phyloP scores from a whole-genome alignment of 345 rosid genomes.

The Populus ilicifolia region DNA sequence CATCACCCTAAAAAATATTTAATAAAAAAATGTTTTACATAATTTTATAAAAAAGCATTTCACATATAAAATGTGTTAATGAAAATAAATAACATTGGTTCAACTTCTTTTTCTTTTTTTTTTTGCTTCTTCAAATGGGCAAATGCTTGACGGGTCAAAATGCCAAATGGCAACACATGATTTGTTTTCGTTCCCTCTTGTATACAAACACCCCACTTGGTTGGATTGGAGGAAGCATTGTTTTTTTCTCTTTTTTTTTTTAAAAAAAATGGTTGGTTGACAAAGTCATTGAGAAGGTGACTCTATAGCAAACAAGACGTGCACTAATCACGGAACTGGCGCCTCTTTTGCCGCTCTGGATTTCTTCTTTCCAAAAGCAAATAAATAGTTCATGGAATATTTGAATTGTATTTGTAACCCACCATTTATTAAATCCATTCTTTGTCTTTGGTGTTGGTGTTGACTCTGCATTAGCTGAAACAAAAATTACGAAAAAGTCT shows the following conservation, averaged over 20 bases:
- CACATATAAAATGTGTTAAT: too few relatives aligned
- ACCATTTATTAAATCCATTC: background rate
- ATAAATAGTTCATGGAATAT: background rate
- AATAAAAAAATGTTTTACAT: too few relatives aligned
- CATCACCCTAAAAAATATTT: too few relatives aligned
- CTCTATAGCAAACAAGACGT: constrained; percentile 6
- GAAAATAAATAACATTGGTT: too few relatives aligned
- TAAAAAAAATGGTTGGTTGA: background rate
- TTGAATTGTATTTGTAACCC: background rate
- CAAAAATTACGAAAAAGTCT: background rate
- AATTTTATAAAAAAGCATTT: too few relatives aligned
- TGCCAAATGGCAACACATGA: background rate
- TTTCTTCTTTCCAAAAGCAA: background rate
- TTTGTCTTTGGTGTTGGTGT: constrained; percentile 1
- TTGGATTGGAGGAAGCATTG: background rate
- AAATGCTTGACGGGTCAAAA: background rate
- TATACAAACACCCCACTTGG: background rate
- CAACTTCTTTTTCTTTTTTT: too few relatives aligned
- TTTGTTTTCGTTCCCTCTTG: too few relatives aligned
- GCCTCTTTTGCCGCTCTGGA: constrained; percentile 15
- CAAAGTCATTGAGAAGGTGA: background rate
- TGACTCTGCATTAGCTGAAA: constrained; percentile 3
- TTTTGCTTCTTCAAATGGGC: background rate
- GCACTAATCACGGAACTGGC: constrained; percentile 36
- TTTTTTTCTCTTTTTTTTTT: background rate